Conservation (phyloP, 192 early-diverging fungal genomes). For the Coemansia asiatica region DNA sequence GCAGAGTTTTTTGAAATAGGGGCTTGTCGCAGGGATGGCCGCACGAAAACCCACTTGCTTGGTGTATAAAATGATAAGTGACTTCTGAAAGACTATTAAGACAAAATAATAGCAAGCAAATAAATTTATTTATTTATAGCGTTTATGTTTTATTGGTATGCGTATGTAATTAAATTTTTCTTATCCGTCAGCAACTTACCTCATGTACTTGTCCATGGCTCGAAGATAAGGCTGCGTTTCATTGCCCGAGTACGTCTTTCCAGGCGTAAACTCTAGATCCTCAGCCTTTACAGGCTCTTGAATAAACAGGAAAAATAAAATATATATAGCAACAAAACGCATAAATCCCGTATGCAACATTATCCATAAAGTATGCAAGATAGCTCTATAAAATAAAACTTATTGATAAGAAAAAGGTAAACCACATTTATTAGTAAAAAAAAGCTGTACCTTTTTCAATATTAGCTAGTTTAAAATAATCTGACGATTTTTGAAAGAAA, state of each 20-base stretch:
- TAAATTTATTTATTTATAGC: conserved; percentile 43
- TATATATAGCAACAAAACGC: background rate
- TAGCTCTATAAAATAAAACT: background rate
- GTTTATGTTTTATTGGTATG: background rate
- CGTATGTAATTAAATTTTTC: background rate
- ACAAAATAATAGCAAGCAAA: conserved; percentile 5
- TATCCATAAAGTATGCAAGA: background rate
- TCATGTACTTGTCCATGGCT: conserved; percentile 54
- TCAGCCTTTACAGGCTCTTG: conserved; percentile 8
- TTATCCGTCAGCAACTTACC: conserved; percentile 14
- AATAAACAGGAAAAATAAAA: background rate
- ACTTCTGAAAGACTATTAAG: conserved; percentile 39
- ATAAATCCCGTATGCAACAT: background rate
- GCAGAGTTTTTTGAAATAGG: conserved; percentile 10
- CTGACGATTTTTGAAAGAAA: too few species aligned
- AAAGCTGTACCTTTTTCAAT: background rate
- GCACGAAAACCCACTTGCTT: conserved; percentile 41
- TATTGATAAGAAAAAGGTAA: too few species aligned
- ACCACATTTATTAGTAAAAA: too few species aligned
- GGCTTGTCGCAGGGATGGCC: conserved; percentile 25
- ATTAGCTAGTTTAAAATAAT: too few species aligned
- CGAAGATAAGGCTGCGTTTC: conserved; percentile 30
- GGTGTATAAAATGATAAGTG: conserved; percentile 44
- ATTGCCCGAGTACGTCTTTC: conserved; percentile 40
- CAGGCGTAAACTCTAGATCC: conserved; percentile 42